A percentile compares a stretch with the other conserved stretches of the same genome.
These are phyloP conservation scores for Cladobotryum mycophilum DNA, from an alignment of 2,329 filamentous ascomycete genomes.

Conservation along the genomic window DNA sequence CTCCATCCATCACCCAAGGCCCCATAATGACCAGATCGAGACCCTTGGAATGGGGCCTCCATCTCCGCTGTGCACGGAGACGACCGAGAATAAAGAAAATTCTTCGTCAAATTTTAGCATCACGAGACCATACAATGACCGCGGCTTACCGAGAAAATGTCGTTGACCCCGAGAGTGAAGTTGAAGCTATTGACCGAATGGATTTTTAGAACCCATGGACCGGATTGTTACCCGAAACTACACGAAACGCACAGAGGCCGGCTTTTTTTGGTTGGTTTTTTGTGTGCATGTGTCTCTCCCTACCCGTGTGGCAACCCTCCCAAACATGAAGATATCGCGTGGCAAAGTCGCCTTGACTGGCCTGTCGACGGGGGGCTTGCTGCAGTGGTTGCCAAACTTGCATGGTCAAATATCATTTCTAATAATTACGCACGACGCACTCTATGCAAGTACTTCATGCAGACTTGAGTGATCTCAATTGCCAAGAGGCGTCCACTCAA, in stretches of 20 bases:
- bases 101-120: neutral
- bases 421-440: no score
- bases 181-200: no score
- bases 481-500: no score
- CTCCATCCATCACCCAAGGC: no score
- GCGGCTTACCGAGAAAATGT: neutral
- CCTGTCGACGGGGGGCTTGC: no score
- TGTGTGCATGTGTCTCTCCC: neutral
- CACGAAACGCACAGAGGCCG: neutral
- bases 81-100: slow-evolving; percentile 1
- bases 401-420: no score
- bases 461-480: no score
- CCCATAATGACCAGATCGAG: no score
- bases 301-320: neutral
- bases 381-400: neutral
- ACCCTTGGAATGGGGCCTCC: no score
- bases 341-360: slow-evolving; percentile 3
- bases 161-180: neutral
- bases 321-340: slow-evolving; percentile 3
- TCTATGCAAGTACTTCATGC: no score
- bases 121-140: slow-evolving; percentile 7
- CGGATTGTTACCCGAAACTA: no score
- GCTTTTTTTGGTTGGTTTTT: neutral
- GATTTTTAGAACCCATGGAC: no score
- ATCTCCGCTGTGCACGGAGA: neutral